Evolutionary conservation across 805 yeast species (phyloP), one percentile per base, ranked within the genome.

Genomic region (Starmerella apicola): DNA sequence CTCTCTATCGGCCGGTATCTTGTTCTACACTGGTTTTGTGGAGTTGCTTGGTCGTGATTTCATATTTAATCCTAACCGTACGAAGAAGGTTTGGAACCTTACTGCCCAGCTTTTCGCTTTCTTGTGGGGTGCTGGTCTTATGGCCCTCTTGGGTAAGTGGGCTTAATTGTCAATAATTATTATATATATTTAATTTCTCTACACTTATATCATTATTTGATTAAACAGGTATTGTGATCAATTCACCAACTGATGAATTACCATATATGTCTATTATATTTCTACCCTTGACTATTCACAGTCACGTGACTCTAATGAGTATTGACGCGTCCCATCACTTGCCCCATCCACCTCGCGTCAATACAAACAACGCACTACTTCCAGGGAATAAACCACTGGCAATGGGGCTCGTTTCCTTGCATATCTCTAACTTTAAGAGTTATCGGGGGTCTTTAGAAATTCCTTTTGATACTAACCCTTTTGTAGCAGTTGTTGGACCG

Each of bases 401-500:
- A 15, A 32, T 32, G 34, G 13, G 23, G 9, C 26, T 32, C 6
- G 21, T 13, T 13, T 20, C 34, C 16, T 6, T 32, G 5, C 7
- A 10, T 4, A 4, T 44, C 13, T 3, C 15, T 5, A 84, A 91
- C 60, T 91, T 91, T 74, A 91, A 91, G 63, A 86, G 96, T 1
- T 91, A 91, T 56, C 67, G 72, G 39, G 96, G 94, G 0, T 68
- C 71, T 0, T 70, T 83, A 15, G 67, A 68, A 4, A 72, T 88
- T 18, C 94, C 91, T 2, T 81, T 91, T 59, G 68, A 77, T 10
- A 38, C 31, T 5, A 72, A 86, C 0, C 67, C 71, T 44, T 91
- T 91, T 64, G 83, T 95, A 1, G 78, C 94, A 33, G 82, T 91
- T 46, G 81, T 91, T 42, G 98, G 98, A 1, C 97, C 97, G n/a